These are phyloP conservation scores for Bidens hawaiensis DNA, from an alignment of 140 eudicot species.

Conservation along the genomic window DNA sequence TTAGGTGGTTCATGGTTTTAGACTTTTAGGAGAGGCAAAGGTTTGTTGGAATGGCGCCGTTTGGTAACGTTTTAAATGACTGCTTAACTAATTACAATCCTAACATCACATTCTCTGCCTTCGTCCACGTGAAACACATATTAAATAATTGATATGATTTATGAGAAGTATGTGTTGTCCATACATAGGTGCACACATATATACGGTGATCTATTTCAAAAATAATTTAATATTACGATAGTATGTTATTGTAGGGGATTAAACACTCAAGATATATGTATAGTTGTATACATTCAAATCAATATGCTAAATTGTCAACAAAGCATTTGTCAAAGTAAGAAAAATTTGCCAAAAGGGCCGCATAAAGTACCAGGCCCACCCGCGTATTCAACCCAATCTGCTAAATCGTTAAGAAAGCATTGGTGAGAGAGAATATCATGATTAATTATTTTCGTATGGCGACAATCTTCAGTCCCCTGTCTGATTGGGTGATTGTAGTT, in stretches of 20 bases:
- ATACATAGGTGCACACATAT: no score
- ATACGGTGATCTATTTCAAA: no score
- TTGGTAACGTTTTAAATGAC: slow-evolving; percentile 49
- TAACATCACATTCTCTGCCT: slow-evolving; percentile 46
- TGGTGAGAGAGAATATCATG: neutral
- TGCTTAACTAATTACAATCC: slow-evolving; percentile 66
- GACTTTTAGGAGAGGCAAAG: slow-evolving; percentile 4
- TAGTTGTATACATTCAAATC: no score
- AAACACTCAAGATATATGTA: no score
- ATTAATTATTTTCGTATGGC: no score
- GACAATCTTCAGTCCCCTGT: no score
- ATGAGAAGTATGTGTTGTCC: no score
- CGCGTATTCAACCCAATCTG: neutral
- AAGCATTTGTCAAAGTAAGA: no score
- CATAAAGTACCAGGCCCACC: neutral
- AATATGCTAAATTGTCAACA: no score
- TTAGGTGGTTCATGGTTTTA: slow-evolving; percentile 6
- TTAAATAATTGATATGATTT: neutral
- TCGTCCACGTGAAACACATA: neutral
- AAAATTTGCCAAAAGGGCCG: neutral
- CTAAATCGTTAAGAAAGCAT: neutral
- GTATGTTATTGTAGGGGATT: no score
- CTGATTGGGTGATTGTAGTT: no score
- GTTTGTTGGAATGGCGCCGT: slow-evolving; percentile 34
- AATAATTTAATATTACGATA: no score